phyloP scores from a whole-genome alignment of 495 filamentous ascomycete genomes.

The Antarctomyces pellizariae region DNA sequence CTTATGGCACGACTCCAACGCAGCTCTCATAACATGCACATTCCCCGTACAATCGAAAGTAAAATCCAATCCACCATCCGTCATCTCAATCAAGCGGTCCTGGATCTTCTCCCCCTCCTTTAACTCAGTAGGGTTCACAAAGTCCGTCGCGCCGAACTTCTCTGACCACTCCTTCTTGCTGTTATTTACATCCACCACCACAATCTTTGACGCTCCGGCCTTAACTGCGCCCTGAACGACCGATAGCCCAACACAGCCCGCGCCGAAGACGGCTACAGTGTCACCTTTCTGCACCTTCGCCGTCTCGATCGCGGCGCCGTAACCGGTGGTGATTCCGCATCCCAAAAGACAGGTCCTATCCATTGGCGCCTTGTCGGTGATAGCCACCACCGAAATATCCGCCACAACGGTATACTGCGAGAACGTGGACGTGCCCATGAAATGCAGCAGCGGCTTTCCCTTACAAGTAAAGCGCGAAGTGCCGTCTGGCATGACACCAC shows the following conservation, averaged over 20 bases:
- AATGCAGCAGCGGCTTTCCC: conserved; percentile 85
- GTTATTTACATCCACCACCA: conserved; percentile 88
- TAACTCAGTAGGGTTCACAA: conserved; percentile 78
- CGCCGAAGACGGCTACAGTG: conserved; percentile 86
- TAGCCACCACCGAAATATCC: conserved; percentile 91
- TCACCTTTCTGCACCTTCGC: conserved; percentile 75
- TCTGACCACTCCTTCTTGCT: conserved; percentile 73
- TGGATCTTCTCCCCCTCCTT: conserved; percentile 52
- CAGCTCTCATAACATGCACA: conserved; percentile 84
- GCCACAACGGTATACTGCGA: conserved; percentile 96
- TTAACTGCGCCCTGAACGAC: conserved; percentile 90
- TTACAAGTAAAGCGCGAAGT: conserved; percentile 88
- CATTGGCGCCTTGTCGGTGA: conserved; percentile 78
- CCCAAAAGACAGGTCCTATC: conserved; percentile 89
- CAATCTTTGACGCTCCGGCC: conserved; percentile 70
- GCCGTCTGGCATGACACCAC: conserved; percentile 92
- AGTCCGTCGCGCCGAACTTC: conserved; percentile 93
- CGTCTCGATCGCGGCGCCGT: conserved; percentile 84
- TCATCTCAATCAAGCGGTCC: conserved; percentile 87
- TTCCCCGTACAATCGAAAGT: conserved; percentile 99
- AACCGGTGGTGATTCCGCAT: conserved; percentile 96
- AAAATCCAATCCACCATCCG: conserved; percentile 96
- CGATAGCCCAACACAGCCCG: conserved; percentile 82
- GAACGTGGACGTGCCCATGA: conserved; percentile 98
- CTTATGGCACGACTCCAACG: conserved; percentile 96